Evolutionary conservation across 2,329 filamentous ascomycete genomes (phyloP), one percentile per base, ranked within the genome.

Genomic region (Peltaster fructicola): DNA sequence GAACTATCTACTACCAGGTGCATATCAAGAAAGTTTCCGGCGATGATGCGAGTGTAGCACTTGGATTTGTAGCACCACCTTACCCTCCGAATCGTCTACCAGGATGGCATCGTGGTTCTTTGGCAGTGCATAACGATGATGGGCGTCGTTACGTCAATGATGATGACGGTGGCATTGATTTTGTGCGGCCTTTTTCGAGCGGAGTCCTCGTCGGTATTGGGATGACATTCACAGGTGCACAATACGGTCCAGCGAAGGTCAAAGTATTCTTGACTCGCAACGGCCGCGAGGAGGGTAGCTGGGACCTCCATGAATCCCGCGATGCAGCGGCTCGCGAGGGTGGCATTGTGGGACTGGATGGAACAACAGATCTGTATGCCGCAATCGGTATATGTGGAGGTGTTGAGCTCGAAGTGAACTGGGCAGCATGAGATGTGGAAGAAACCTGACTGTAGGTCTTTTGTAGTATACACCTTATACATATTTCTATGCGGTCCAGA

Each of bases 71-170:
- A 0, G 77, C 76, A 2, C 65, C 74, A 23, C 79, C 79, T 6
- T 85, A 82, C 43, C 79, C 79, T 5, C 59, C 63, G 0, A 85
- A 80, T 55, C 65, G 79, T 6, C 62, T 84, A 31, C 79, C 79
- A 0, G 79, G 79, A 2, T 85, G 78, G 79, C 74, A 88, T 44
- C 64, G 78, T 16, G 78, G 66, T 10, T 74, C 68, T 34, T 42
- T 84, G 8, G 79, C 61, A 2, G 68, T 85, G n/a, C 79, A 85
- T 45, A 71, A 73, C 22, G 79, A 85, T 46, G 79, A 85, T 47
- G 79, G 79, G 0, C 63, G 73, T 39, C 65, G 65, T 46, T 88
- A 75, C 45, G 61, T 81, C 39, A 80, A 82, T 43, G 74, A 85
- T 45, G 60, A 61, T 6, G 75, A 65, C 57, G 78, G 79, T 12